Evolutionary conservation across 768 basidiomycete species (phyloP).

Genomic region (Termitomyces sp.): DNA sequence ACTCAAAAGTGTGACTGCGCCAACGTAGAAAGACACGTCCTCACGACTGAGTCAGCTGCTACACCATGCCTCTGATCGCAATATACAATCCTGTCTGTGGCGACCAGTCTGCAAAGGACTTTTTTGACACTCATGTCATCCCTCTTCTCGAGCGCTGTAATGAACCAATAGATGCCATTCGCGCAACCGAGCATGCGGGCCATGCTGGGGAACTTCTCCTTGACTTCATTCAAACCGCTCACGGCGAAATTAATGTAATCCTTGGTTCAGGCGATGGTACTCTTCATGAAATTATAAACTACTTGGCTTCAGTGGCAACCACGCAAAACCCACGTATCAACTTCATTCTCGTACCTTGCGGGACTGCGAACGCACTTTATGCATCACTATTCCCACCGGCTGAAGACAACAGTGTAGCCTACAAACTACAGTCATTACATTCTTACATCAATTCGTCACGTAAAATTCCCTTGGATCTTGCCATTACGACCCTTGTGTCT

Average conservation of each 20-base stretch:
- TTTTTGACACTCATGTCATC: conserved; percentile 57
- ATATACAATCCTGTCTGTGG: conserved; percentile 80
- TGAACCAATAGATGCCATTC: conserved; percentile 32
- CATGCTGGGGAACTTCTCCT: conserved; percentile 50
- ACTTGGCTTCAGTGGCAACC: conserved; percentile 29
- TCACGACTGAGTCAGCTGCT: neutral
- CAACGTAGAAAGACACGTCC: neutral
- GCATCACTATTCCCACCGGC: conserved; percentile 64
- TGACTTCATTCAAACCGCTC: conserved; percentile 29
- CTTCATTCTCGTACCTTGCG: conserved; percentile 62
- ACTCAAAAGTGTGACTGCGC: neutral
- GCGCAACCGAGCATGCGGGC: conserved; percentile 43
- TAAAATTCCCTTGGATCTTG: conserved; percentile 44
- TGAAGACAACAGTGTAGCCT: conserved; percentile 20
- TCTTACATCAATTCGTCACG: conserved; percentile 37
- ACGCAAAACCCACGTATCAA: conserved; percentile 22
- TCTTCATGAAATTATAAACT: conserved; percentile 81
- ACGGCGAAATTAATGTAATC: conserved; percentile 39
- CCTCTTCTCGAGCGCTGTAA: conserved; percentile 49
- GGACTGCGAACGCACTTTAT: conserved; percentile 94
- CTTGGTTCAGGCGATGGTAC: conserved; percentile 91
- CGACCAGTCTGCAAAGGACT: conserved; percentile 43
- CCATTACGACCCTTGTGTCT: conserved; percentile 40
- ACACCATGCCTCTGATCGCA: conserved; percentile 45
- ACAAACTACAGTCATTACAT: conserved; percentile 52